Evolutionary conservation across 768 basidiomycete species (phyloP), one percentile per base, ranked within the genome.

Genomic region (Piloderma croceum): DNA sequence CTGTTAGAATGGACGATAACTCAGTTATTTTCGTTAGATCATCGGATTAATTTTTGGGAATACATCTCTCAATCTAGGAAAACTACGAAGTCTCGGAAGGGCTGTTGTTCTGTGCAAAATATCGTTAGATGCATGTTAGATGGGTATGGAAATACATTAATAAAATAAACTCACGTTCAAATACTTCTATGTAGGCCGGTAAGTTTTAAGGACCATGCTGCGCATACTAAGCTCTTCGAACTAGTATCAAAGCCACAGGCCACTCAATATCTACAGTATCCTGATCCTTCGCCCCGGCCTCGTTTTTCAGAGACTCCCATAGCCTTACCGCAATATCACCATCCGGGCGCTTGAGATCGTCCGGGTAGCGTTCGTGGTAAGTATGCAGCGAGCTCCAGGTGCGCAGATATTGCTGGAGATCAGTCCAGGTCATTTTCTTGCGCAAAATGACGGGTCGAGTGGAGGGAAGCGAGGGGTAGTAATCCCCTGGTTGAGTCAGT

Each of bases 381-480:
- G 74, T 76, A 44, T 83, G 77, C 36, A 87, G 60, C 2, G 84
- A 64, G 49, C 82, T 86, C 67, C 74, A 82, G 0, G 86, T 87
- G 34, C 76, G 67, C 15, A 90, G 64, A 54, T 89, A 90, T 2
- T 66, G 72, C 5, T 83, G 67, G 0, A 90, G 60, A 41, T 76
- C 76, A 10, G 71, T 67, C 83, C 82, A 85, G 0, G 74, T 71
- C 70, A 82, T 75, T 27, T 54, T 62, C 49, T 75, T 76, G 17
- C 60, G 67, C 63, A 90, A 63, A 43, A 83, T 65, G 36, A 80
- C 65, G 1, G 74, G 76, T 10, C 59, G 49, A 6, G 55, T 31
- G 42, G 39, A 39, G 33, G 70, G 50, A 47, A 63, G 41, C n/a
- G 56, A 43, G 10, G 72, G 65, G 47, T 68, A 60, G 50, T 77